Percentiles rank a stretch among this genome's conserved stretches.
Evolutionary conservation across 2,329 filamentous ascomycete species (phyloP).

Genomic region (Cladorrhinum sp.): DNA sequence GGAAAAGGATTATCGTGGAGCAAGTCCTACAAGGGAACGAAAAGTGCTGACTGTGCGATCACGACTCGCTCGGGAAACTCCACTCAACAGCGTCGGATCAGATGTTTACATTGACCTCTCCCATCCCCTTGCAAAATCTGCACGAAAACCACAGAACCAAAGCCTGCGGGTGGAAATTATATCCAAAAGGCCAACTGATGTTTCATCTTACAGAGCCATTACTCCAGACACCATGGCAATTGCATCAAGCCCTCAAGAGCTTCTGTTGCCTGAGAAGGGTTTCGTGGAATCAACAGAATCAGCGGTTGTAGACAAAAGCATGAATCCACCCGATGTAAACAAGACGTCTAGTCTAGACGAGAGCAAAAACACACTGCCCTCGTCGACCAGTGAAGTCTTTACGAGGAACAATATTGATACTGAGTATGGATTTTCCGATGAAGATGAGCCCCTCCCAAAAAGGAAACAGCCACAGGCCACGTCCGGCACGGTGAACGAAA

Average conservation of each 20-base stretch:
- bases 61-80: not conserved
- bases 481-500: not conserved
- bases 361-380: not conserved
- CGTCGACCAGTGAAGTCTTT: slow-evolving; percentile 17
- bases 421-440: slow-evolving; percentile 36
- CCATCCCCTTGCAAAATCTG: not conserved
- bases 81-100: not conserved
- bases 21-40: not conserved
- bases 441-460: slow-evolving; percentile 31
- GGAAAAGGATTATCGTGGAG: not conserved
- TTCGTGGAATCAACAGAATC: not conserved
- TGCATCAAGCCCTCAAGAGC: not conserved
- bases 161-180: slow-evolving; percentile 24
- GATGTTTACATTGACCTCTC: slow-evolving; percentile 18
- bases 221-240: slow-evolving; percentile 15
- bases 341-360: not conserved
- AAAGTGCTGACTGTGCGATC: not conserved
- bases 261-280: too few relatives aligned
- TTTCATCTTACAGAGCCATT: slow-evolving; percentile 11
- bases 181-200: slow-evolving; percentile 7
- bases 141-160: slow-evolving; percentile 24
- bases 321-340: not conserved
- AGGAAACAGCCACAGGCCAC: not conserved
- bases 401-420: slow-evolving; percentile 28
- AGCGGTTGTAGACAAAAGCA: not conserved